phyloP scores from a whole-genome alignment of 495 filamentous ascomycete species.

The Hypoxylon subgilvum region DNA sequence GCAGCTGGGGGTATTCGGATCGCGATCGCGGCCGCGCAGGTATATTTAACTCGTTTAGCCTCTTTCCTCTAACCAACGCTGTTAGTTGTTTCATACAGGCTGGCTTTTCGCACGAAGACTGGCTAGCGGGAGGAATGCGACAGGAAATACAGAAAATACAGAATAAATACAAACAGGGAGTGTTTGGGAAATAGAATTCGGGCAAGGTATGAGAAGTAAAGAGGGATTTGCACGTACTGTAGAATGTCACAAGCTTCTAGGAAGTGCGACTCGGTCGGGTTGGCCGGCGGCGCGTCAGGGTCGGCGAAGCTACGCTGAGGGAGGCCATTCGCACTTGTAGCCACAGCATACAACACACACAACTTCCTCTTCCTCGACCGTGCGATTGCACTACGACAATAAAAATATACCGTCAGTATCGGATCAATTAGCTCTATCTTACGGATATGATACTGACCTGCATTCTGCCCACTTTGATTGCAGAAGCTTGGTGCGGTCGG shows the following conservation, averaged over 20 bases:
- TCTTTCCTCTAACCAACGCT: conserved; percentile 73
- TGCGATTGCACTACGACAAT: conserved; percentile 78
- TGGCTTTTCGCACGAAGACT: too few species aligned
- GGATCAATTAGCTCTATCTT: conserved; percentile 52
- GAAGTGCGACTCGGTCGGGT: conserved; percentile 65
- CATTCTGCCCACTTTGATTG: conserved; percentile 58
- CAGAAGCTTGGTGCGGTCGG: conserved; percentile 61
- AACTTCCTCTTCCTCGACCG: conserved; percentile 82
- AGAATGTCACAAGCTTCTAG: conserved; percentile 76
- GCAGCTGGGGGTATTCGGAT: conserved; percentile 28
- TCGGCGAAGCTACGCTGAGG: conserved; percentile 50
- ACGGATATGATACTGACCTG: conserved; percentile 49
- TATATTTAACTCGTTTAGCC: conserved; percentile 73
- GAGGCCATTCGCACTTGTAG: conserved; percentile 55
- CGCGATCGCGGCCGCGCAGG: conserved; percentile 60
- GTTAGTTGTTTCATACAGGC: too few species aligned
- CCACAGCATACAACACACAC: conserved; percentile 74
- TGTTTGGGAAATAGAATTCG: conserved; percentile 28
- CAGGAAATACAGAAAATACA: too few species aligned
- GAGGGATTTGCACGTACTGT: conserved; percentile 64
- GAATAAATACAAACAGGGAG: conserved; percentile 25
- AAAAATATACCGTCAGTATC: conserved; percentile 52
- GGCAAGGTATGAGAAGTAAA: conserved; percentile 16
- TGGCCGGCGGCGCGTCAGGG: conserved; percentile 56
- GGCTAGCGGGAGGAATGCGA: too few species aligned